These are phyloP conservation scores for Fusarium pilosicola DNA, from an alignment of 2,329 filamentous ascomycete species.

Conservation along the genomic window DNA sequence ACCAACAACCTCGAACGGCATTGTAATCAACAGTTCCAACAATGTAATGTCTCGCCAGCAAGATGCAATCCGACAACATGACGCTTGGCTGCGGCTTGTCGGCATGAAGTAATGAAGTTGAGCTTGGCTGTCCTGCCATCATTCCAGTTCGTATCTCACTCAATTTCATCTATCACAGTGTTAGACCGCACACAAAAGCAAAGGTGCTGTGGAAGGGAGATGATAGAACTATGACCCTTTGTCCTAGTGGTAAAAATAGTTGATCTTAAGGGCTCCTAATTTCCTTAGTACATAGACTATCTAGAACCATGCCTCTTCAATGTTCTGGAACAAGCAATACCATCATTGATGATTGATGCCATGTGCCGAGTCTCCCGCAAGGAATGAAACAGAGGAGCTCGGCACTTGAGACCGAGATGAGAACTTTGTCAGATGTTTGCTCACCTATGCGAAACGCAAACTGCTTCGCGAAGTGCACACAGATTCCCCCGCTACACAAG, in stretches of 20 bases:
- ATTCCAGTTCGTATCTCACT: neutral
- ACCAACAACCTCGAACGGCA: neutral
- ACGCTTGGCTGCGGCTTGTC: neutral
- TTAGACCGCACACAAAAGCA: neutral
- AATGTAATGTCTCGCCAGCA: neutral
- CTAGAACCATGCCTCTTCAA: neutral
- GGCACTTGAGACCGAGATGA: slow-evolving; percentile 12
- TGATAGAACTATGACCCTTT: neutral
- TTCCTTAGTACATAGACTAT: no score
- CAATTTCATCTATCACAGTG: neutral
- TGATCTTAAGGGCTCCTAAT: neutral
- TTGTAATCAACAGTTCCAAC: neutral
- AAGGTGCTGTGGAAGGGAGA: neutral
- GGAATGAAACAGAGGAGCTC: neutral
- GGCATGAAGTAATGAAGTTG: neutral
- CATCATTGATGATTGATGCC: neutral
- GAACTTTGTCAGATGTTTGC: neutral
- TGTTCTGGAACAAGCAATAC: neutral
- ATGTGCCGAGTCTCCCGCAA: neutral
- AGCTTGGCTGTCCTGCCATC: neutral
- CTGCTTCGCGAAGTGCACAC: neutral
- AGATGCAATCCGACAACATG: neutral
- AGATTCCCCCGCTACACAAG: slow-evolving; percentile 11
- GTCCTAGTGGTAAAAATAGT: neutral
- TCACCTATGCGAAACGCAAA: slow-evolving; percentile 24